These are phyloP conservation scores for Chlamydomonas asymmetrica DNA, from an alignment of 139 green algal genomes.

Conservation along the genomic window DNA sequence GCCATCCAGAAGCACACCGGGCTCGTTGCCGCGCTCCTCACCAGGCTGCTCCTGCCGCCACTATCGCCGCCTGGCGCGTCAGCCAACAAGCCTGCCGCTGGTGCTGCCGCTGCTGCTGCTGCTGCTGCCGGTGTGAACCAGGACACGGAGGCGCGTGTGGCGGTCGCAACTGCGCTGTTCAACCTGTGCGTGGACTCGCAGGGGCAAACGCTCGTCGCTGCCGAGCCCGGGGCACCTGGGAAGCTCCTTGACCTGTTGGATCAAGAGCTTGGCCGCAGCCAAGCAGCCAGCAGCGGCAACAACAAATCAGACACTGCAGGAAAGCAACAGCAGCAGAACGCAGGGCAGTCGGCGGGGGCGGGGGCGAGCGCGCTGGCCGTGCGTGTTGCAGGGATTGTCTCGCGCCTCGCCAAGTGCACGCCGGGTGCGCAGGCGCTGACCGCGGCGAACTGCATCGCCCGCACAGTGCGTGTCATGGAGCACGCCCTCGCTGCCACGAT, in stretches of 20 bases:
- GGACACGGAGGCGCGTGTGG: constrained; percentile 6
- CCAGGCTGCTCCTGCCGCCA: too few relatives aligned
- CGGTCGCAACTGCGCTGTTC: constrained; percentile 37
- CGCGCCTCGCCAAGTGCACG: constrained; percentile 12
- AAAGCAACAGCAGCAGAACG: neutral
- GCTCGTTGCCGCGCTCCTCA: neutral
- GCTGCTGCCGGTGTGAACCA: neutral
- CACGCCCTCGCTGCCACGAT: neutral
- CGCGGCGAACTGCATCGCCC: neutral
- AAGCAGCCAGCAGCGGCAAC: neutral
- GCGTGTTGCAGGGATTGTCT: constrained; percentile 17
- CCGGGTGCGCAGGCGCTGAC: constrained; percentile 20
- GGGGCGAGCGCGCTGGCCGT: neutral
- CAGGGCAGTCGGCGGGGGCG: neutral
- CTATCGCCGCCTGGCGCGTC: too few relatives aligned
- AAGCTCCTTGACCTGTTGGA: neutral
- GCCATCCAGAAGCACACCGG: constrained; percentile 12
- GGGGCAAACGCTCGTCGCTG: constrained; percentile 31
- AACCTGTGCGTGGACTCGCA: constrained; percentile 41
- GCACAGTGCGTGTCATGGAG: neutral
- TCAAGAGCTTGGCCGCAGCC: too few relatives aligned
- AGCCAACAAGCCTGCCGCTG: neutral
- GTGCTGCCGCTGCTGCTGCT: neutral
- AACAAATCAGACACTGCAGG: too few relatives aligned
- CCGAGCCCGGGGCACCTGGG: neutral